These are phyloP conservation scores for Xerocomus brunneocitrinus DNA, from an alignment of 768 basidiomycete genomes.

Conservation along the genomic window DNA sequence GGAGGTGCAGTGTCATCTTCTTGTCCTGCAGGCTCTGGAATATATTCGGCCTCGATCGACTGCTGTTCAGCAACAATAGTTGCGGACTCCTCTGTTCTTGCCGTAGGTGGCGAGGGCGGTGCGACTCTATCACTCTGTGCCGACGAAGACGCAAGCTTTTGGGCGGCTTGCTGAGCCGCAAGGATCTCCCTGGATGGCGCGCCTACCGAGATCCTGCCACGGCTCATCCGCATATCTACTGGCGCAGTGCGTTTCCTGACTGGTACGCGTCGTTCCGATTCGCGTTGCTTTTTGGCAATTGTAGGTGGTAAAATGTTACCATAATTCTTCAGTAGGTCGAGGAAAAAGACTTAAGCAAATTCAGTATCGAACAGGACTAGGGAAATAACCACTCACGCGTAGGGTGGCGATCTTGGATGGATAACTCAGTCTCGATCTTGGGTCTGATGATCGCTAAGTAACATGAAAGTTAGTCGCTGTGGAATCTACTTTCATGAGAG, in stretches of 20 bases:
- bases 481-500: not conserved
- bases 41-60: slow-evolving; percentile 5
- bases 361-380: not conserved
- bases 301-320: slow-evolving; percentile 71
- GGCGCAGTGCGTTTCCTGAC: slow-evolving; percentile 82
- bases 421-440: slow-evolving; percentile 73
- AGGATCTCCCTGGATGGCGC: slow-evolving; percentile 67
- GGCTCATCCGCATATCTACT: slow-evolving; percentile 83
- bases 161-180: slow-evolving; percentile 62
- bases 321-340: slow-evolving; percentile 80
- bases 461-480: not conserved
- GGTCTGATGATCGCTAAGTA: slow-evolving; percentile 73
- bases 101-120: slow-evolving; percentile 13
- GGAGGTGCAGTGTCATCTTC: slow-evolving; percentile 20
- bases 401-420: slow-evolving; percentile 89
- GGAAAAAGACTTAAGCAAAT: slow-evolving; percentile 59
- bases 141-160: slow-evolving; percentile 42
- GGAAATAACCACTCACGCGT: slow-evolving; percentile 46
- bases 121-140: slow-evolving; percentile 12
- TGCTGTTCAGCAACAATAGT: slow-evolving; percentile 16
- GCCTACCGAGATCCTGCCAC: slow-evolving; percentile 68
- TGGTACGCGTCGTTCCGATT: slow-evolving; percentile 81
- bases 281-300: slow-evolving; percentile 79
- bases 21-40: slow-evolving; percentile 1
- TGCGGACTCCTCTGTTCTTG: slow-evolving; percentile 17